Base-by-base conservation (phyloP, 2,329 filamentous ascomycete genomes). In the Trichophyton mentagrophytes region DNA sequence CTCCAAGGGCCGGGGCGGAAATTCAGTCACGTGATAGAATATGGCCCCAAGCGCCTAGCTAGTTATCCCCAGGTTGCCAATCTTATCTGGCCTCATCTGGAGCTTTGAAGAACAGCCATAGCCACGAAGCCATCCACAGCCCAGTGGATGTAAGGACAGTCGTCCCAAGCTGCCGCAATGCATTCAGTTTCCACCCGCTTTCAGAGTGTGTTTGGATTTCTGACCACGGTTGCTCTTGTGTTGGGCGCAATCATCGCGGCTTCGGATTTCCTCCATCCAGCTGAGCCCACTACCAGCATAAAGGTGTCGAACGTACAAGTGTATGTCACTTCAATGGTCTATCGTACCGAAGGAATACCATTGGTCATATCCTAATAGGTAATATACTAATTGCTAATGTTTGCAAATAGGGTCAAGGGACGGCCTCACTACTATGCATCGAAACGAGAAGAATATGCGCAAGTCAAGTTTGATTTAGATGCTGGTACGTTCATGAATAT, bases 131-230 rank as follows among this genome's bases (percentile, higher is more conserved):
- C 30, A 49, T 55, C 27, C 49, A 27, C 49, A 9, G 49, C n/a
- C 4, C 49, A 33, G 49, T 36, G 49, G 49, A 55, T 55, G 25
- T 36, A 55, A 36, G 30, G 25, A 55, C 49, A n/a, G 27, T 8
- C 27, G 17, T 17, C 3, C 36, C 2, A 11, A 17, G n/a, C 53
- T 15, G 49, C 70, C 77, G 80, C 63, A 63, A 97, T 99, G 93
- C 87, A 96, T 76, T 95, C 89, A 71, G 83, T 87, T 55, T 76
- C 95, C 57, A 90, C 88, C 64, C 89, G 93, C 67, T 75, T 87
- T 66, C 93, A 99, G 76, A 92, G 90, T 77, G 86, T 90, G 73
- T 99, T 99, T 73, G 90, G 93, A 74, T 96, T 95, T 84, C 96
- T 97, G 80, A 97, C 93, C 17, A 95, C 90, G 27, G 90, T 96